phyloP scores from a whole-genome alignment of 441 rosid species.

The Gossypium schwendimanii region DNA sequence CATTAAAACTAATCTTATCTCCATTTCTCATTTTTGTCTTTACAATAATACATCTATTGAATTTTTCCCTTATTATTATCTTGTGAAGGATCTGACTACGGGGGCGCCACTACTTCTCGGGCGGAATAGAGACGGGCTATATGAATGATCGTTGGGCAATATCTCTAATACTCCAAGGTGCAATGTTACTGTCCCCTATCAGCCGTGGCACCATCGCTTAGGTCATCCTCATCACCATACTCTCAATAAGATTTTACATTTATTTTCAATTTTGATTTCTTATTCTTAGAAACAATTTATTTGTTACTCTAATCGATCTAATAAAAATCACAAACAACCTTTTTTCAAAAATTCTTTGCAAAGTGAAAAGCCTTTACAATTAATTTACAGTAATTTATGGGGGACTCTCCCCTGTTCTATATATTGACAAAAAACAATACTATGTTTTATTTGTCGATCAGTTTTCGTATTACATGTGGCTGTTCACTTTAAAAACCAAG shows the following conservation, averaged over 20 bases:
- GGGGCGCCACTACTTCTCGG: too few species aligned
- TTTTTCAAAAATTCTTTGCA: not conserved
- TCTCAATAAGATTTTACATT: not conserved
- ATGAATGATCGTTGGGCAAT: too few species aligned
- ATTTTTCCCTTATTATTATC: too few species aligned
- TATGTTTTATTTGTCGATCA: not conserved
- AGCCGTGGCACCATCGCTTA: not conserved
- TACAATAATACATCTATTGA: too few species aligned
- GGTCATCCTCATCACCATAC: not conserved
- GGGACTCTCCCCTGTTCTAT: not conserved
- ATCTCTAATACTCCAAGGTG: too few species aligned
- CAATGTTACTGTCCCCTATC: not conserved
- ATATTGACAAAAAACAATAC: not conserved
- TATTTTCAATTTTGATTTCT: not conserved
- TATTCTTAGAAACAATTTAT: not conserved
- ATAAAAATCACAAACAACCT: not conserved
- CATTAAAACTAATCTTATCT: too few species aligned
- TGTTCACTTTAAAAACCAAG: not conserved
- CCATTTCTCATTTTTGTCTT: too few species aligned
- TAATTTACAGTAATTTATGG: too few species aligned
- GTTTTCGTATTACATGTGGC: not conserved
- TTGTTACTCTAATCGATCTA: not conserved
- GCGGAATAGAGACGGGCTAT: too few species aligned
- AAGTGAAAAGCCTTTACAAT: not conserved
- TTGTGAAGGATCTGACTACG: too few species aligned